phyloP scores from a whole-genome alignment of 768 basidiomycete genomes.

The Cystofilobasidium capitatum region DNA sequence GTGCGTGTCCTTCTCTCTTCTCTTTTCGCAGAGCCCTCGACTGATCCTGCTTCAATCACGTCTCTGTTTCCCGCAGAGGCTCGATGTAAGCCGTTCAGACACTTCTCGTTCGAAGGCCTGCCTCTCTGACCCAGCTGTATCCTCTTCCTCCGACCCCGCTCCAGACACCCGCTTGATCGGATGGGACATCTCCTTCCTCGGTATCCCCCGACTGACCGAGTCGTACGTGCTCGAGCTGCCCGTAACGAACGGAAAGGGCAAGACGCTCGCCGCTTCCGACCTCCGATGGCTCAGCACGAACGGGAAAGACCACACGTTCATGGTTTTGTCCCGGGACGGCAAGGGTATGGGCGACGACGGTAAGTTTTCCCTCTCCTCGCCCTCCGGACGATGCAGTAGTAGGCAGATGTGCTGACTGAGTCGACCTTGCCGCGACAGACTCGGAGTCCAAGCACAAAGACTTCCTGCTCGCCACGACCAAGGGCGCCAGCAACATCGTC shows the following conservation, averaged over 20 bases:
- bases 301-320: conserved; percentile 50
- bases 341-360: conserved; percentile 49
- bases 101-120: too few species aligned
- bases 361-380: not conserved
- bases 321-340: conserved; percentile 51
- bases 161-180: conserved; percentile 51
- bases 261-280: conserved; percentile 41
- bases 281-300: conserved; percentile 13
- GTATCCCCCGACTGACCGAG: conserved; percentile 43
- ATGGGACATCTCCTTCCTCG: conserved; percentile 46
- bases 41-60: not conserved
- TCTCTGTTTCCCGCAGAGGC: not conserved
- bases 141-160: not conserved
- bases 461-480: conserved; percentile 53
- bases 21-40: not conserved
- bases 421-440: too few species aligned
- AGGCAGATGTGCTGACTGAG: not conserved
- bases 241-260: conserved; percentile 44
- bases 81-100: too few species aligned
- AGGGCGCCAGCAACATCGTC: conserved; percentile 54
- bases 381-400: not conserved
- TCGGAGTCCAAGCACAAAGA: conserved; percentile 47
- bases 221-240: conserved; percentile 45
- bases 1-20: conserved; percentile 26
- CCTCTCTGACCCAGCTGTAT: too few species aligned